Evolutionary conservation across 164 flowering plant genomes (phyloP), one percentile per base, ranked within the genome.

Genomic region (Aristolochia contorta): DNA sequence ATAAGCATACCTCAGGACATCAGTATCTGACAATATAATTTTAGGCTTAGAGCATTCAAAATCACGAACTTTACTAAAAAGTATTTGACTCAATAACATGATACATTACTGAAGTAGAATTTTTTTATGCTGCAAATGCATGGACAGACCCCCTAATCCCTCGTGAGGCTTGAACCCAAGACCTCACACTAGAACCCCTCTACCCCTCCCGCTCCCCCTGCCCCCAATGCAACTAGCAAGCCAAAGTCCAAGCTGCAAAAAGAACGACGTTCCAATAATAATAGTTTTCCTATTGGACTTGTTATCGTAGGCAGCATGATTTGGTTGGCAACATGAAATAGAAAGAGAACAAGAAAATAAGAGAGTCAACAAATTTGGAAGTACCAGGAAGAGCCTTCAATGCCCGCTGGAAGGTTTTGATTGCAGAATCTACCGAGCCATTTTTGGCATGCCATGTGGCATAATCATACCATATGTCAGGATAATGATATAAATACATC

Each of bases 381-480:
- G 19, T 82, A 92, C 98, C 98, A 66, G 96, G 98, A 71, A 92
- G 88, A 72, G 96, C 96, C 77, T 92, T 89, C 76, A 86, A 48
- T 57, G 96, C 86, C 65, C 96, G 81, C 74, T 87, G 96, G 76
- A 83, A 92, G 56, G 86, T 82, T 81, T 92, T 92, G 66, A 84
- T 73, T 51, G 96, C 96, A 75, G 93, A 71, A 69, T 92, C 96
- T 61, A 74, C 59, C 45, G 91, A 83, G 55, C 93, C 96, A 80
- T 69, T 72, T 78, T 79, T 89, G 66, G 85, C 89, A 75, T 84
- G 93, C 98, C 98, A 92, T n/a, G 77, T 83, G 60, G 96, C 96
- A 79, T 84, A 92, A 65, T 92, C 94, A 69, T 82, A 86, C 98
- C 98, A 92, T 70, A 89, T 75, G 75, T 92, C 96, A 63, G 98